Percentiles rank a stretch among this genome's conserved stretches.
These are phyloP conservation scores for Diophrys sp. DNA, from an alignment of 73 alveolate species.

Conservation along the genomic window DNA sequence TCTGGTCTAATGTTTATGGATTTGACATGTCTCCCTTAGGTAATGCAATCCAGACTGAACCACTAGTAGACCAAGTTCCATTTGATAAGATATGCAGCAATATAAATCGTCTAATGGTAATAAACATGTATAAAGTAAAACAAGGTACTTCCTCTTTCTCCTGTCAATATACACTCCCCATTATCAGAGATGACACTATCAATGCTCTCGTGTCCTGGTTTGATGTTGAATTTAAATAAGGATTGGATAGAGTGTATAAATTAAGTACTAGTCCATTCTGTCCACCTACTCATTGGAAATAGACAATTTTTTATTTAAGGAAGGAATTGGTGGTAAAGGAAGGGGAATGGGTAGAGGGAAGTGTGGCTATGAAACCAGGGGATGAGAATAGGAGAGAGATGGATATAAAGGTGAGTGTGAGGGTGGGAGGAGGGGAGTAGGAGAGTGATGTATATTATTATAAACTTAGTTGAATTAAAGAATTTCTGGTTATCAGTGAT, in stretches of 20 bases:
- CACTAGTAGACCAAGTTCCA: constrained; percentile 72
- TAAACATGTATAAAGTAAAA: constrained; percentile 63
- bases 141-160: constrained; percentile 70
- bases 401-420: constrained; percentile 67
- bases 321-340: constrained; percentile 51
- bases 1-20: constrained; percentile 89
- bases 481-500: no score
- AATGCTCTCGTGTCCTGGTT: constrained; percentile 68
- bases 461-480: constrained; percentile 5
- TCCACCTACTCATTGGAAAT: constrained; percentile 81
- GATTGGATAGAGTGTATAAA: constrained; percentile 18
- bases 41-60: constrained; percentile 64
- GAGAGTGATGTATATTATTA: constrained; percentile 10
- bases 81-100: constrained; percentile 51
- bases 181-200: constrained; percentile 35
- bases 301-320: constrained; percentile 75
- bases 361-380: constrained; percentile 62
- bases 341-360: constrained; percentile 68
- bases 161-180: constrained; percentile 41
- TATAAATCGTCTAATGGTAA: constrained; percentile 55
- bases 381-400: constrained; percentile 67
- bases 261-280: constrained; percentile 39
- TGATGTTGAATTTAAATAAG: constrained; percentile 44
- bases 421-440: constrained; percentile 12
- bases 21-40: constrained; percentile 81